phyloP scores from a whole-genome alignment of 169 alveolate species.

The Eimeria necatrix region DNA sequence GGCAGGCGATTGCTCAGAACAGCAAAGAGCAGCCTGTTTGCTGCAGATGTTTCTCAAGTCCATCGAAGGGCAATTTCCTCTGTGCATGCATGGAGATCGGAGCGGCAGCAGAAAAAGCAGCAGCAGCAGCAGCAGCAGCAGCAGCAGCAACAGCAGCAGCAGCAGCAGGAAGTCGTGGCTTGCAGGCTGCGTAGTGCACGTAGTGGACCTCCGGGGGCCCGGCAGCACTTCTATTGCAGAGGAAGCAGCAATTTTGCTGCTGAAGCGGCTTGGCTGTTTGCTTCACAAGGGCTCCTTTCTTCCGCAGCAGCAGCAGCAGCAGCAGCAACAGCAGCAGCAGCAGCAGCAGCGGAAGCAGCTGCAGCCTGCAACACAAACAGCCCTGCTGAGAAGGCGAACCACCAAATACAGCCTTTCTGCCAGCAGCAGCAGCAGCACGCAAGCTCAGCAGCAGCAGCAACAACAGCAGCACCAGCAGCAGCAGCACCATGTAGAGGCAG shows the following conservation, averaged over 20 bases:
- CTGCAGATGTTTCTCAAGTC: background rate
- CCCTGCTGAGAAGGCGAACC: background rate
- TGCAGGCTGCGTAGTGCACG: background rate
- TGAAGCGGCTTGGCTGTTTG: slow-evolving; percentile 14
- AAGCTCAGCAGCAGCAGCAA: slow-evolving; percentile 5
- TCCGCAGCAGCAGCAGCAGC: slow-evolving; percentile 26
- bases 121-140: too few species aligned
- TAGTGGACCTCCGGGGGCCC: background rate
- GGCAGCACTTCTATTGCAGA: background rate
- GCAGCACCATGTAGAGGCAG: background rate
- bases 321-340: slow-evolving; percentile 20
- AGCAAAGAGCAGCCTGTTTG: background rate
- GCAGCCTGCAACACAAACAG: background rate
- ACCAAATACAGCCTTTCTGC: background rate
- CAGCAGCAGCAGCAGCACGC: background rate
- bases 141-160: background rate
- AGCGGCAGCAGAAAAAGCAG: too few species aligned
- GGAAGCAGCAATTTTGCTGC: slow-evolving; percentile 21
- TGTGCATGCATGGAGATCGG: background rate
- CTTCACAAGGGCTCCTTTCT: background rate
- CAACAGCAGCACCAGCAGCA: background rate
- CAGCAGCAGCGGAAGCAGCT: background rate
- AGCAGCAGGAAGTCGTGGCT: background rate
- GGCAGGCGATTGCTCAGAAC: too few species aligned
- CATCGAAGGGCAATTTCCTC: background rate